Conservation (phyloP, 2,329 filamentous ascomycete genomes). For the Fusarium buxicola region DNA sequence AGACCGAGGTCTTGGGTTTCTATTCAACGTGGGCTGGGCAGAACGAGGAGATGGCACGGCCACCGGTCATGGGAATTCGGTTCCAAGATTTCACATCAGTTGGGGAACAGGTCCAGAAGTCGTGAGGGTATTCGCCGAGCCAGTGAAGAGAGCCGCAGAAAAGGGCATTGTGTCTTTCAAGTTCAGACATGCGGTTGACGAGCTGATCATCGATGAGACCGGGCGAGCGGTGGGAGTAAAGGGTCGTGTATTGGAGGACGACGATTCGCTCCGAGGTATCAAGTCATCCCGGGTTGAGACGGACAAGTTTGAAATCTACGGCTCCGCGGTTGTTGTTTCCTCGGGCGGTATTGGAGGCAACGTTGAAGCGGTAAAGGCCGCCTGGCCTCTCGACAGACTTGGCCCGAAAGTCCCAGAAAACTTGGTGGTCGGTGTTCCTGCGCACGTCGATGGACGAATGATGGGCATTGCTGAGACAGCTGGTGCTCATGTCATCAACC, state of each 20-base stretch:
- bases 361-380: conserved; percentile 67
- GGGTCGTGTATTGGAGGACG: conserved; percentile 64
- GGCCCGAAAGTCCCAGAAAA: conserved; percentile 66
- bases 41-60: conserved; percentile 68
- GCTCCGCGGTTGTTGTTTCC: conserved; percentile 64
- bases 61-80: conserved; percentile 70
- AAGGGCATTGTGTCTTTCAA: conserved; percentile 66
- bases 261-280: conserved; percentile 63
- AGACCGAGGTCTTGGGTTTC: conserved; percentile 62
- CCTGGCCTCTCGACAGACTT: conserved; percentile 68
- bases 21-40: conserved; percentile 69
- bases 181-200: conserved; percentile 68
- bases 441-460: conserved; percentile 74
- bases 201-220: conserved; percentile 64
- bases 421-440: conserved; percentile 71
- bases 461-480: conserved; percentile 64
- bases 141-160: conserved; percentile 63
- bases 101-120: conserved; percentile 73
- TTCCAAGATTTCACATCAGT: conserved; percentile 71
- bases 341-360: conserved; percentile 72
- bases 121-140: conserved; percentile 67
- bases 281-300: conserved; percentile 61
- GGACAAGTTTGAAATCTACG: conserved; percentile 65
- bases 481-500: conserved; percentile 68
- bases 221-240: conserved; percentile 65